These are phyloP conservation scores for Aspergillus unguis DNA, from an alignment of 2,329 filamentous ascomycete species.

Conservation along the genomic window DNA sequence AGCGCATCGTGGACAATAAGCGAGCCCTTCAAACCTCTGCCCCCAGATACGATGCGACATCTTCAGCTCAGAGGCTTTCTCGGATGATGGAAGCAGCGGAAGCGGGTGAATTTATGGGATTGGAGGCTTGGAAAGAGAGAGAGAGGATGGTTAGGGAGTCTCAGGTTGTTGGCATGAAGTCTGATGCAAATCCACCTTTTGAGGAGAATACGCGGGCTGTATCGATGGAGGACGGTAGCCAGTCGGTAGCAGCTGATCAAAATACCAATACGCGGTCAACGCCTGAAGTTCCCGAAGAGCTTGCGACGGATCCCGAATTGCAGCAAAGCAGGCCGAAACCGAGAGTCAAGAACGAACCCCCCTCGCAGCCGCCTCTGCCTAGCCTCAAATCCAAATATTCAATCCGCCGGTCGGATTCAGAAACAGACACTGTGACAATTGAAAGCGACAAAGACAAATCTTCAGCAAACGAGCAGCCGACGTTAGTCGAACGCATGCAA, in stretches of 20 bases:
- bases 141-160: constrained; percentile 18
- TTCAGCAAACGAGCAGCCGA: constrained; percentile 1
- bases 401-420: neutral
- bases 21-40: constrained; percentile 40
- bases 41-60: constrained; percentile 41
- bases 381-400: neutral
- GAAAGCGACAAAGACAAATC: neutral
- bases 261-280: too few species aligned
- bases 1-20: constrained; percentile 45
- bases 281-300: neutral
- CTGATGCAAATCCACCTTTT: neutral
- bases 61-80: constrained; percentile 35
- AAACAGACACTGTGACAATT: neutral
- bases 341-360: neutral
- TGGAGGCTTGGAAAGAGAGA: constrained; percentile 35
- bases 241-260: too few species aligned
- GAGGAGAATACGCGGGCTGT: neutral
- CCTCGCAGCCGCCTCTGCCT: neutral
- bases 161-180: constrained; percentile 1
- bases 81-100: constrained; percentile 46
- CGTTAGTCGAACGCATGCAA: constrained; percentile 23
- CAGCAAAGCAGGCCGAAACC: neutral
- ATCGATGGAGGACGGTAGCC: too few species aligned
- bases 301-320: neutral
- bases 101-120: constrained; percentile 40